Evolutionary conservation across 2,329 filamentous ascomycete species (phyloP), one percentile per base, ranked within the genome.

Genomic region (Sclerotinia sclerotiorum): DNA sequence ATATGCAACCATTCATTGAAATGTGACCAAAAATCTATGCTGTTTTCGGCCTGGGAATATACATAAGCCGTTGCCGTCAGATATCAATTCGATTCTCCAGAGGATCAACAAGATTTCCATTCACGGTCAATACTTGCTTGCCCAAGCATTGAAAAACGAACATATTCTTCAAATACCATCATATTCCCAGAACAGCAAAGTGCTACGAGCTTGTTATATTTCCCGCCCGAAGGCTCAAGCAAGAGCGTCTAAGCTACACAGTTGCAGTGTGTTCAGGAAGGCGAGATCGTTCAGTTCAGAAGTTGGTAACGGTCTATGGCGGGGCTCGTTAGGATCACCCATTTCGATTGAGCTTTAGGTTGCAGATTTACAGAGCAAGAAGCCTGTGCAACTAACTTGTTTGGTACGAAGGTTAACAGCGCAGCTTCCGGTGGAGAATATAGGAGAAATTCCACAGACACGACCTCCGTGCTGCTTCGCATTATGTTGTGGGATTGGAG

Each of bases 381-480:
- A 46, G 27, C 27, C 19, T 24, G 2, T 24, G 21, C 3, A 49
- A 2, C 11, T 15, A 32, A 1, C 13, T 24, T 32, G 21, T 55
- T 32, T 55, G 6, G 17, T 55, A 21, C 27, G 17, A 54, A 1
- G 8, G 27, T 21, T 55, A 13, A 29, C 17, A 17, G 52, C 32
- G 32, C 27, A 32, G 27, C 52, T 54, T 54, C 24, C 27, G 0
- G 29, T 54, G 27, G 8, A 29, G 5, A 32, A 29, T 54, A 3
- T 27, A 32, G 27, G 51, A 19, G 24, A 17, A 79, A 81, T 74
- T 83, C 78, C 80, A 78, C 80, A 0, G 79, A 82, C 71, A 78
- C 80, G 3, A 74, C 77, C 60, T 75, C 81, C 35, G 65, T 75
- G n/a, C 79, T 80, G 10, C 82, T 82, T 70, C 80, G 80, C 15